A percentile compares a stretch with the other conserved stretches of the same genome.
Conservation (phyloP, 805 yeast genomes). For the Ogataea pini region DNA sequence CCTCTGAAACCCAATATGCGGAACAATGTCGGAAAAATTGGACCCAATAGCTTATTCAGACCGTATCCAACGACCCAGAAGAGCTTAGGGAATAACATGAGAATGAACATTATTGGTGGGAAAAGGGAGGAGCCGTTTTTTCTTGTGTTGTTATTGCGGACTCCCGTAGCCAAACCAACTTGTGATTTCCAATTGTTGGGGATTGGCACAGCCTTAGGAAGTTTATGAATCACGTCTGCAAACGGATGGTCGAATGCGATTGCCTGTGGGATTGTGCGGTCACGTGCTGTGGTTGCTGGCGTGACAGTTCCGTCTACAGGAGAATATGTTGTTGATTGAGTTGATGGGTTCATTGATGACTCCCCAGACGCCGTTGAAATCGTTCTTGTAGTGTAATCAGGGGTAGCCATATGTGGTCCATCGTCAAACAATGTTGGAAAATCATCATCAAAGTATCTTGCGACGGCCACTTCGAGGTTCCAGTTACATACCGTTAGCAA, state of each 20-base stretch:
- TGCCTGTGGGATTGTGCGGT: constrained; percentile 17
- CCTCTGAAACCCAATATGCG: constrained; percentile 30
- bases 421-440: constrained; percentile 37
- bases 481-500: constrained; percentile 54
- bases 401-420: constrained; percentile 8
- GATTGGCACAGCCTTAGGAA: constrained; percentile 39
- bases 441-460: constrained; percentile 61
- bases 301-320: constrained; percentile 8
- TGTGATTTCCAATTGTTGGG: constrained; percentile 39
- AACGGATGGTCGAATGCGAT: constrained; percentile 27
- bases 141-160: not conserved
- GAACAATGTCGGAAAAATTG: constrained; percentile 37
- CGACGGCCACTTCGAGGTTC: constrained; percentile 61
- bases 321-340: not conserved
- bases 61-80: constrained; percentile 45
- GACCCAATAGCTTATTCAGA: constrained; percentile 35
- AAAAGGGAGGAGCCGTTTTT: constrained; percentile 12
- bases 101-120: constrained; percentile 48
- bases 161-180: constrained; percentile 29
- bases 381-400: not conserved
- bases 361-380: not conserved
- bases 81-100: constrained; percentile 57
- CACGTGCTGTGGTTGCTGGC: constrained; percentile 5
- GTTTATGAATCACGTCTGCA: constrained; percentile 33
- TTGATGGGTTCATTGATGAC: not conserved